phyloP scores from a whole-genome alignment of 371 early-diverging fungal genomes.

The Smittium mucronatum region DNA sequence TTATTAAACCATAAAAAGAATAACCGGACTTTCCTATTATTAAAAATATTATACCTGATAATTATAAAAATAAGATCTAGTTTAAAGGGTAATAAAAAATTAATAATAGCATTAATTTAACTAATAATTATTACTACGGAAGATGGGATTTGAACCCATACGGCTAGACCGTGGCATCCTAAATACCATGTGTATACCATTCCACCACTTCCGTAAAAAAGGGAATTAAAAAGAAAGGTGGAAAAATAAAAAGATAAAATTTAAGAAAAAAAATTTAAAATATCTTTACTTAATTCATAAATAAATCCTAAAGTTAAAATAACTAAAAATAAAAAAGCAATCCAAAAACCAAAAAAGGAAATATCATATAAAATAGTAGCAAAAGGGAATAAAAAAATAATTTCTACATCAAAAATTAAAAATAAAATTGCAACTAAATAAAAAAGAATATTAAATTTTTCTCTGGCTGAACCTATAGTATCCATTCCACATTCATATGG shows the following conservation, averaged over 20 bases:
- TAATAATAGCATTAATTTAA: neutral
- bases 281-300: conserved; percentile 13
- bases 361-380: conserved; percentile 34
- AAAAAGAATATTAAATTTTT: too few relatives aligned
- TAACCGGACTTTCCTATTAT: neutral
- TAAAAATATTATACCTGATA: conserved; percentile 2
- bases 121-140: neutral
- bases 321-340: conserved; percentile 29
- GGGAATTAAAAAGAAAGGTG: conserved; percentile 1
- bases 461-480: too few relatives aligned
- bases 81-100: neutral
- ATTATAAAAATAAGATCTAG: neutral
- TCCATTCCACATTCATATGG: too few relatives aligned
- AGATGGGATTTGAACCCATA: conserved; percentile 1
- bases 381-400: conserved; percentile 33
- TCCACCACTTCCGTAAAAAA: neutral
- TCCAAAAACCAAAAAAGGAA: conserved; percentile 33
- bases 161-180: neutral
- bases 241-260: conserved; percentile 9
- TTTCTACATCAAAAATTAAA: conserved; percentile 33
- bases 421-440: conserved; percentile 19
- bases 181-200: conserved; percentile 1
- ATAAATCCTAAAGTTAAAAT: conserved; percentile 25
- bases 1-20: conserved; percentile 5
- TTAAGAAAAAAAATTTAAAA: conserved; percentile 8